A percentile compares a stretch with the other conserved stretches of the same genome.
Conservation (phyloP, 441 rosid genomes). For the Gossypium gossypioides region DNA sequence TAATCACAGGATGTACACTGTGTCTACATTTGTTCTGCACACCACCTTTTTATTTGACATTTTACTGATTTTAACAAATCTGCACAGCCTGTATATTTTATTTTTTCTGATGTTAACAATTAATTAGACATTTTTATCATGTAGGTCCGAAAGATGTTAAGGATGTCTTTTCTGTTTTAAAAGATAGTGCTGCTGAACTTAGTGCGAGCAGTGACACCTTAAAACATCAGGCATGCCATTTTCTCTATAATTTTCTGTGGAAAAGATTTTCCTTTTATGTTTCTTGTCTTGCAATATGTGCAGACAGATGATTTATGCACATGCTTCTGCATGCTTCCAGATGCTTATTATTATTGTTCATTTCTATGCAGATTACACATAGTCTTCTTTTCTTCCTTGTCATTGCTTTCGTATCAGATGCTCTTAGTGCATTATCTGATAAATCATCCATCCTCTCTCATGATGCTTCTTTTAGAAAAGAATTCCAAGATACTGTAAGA, state of each 20-base stretch:
- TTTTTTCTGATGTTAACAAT: background rate
- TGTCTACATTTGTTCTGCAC: background rate
- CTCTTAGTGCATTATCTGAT: constrained; percentile 70
- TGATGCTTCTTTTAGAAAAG: constrained; percentile 71
- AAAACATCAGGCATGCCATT: constrained; percentile 60
- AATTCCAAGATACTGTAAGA: constrained; percentile 88
- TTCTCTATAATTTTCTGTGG: background rate
- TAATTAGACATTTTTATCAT: constrained; percentile 5
- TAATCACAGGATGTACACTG: background rate
- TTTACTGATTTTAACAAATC: background rate
- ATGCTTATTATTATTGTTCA: constrained; percentile 4
- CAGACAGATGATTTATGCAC: background rate
- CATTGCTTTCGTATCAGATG: constrained; percentile 82
- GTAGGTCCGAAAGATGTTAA: constrained; percentile 80
- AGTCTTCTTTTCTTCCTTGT: constrained; percentile 74
- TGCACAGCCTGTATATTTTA: background rate
- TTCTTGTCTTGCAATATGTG: background rate
- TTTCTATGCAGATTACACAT: constrained; percentile 62
- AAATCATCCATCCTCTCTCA: constrained; percentile 64
- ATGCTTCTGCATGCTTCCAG: background rate
- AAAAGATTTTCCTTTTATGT: background rate
- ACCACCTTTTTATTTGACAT: background rate
- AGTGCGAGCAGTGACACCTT: constrained; percentile 40
- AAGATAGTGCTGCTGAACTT: constrained; percentile 60
- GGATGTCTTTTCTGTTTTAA: constrained; percentile 56